Base-by-base conservation (phyloP, 2,329 filamentous ascomycete genomes). In the Ascochyta clinopodiicola region DNA sequence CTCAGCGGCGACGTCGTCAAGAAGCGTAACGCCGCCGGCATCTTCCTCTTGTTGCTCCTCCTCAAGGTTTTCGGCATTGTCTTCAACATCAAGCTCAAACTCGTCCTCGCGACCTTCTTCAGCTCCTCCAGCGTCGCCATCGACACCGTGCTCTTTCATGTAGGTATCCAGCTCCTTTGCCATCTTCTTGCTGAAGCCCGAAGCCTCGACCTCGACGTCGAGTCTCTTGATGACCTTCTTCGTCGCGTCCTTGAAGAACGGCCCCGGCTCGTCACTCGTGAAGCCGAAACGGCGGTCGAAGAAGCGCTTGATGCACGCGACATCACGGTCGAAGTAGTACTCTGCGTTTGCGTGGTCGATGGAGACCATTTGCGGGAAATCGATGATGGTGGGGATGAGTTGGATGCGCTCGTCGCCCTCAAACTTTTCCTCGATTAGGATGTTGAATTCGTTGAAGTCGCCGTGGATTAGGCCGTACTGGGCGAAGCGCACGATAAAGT, bases 381-480 rank as follows among this genome's bases (percentile, higher is more conserved):
- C 96, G 68, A 99, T 99, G 40, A 99, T 80, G 49, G 97, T 86
- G 0, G 95, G 95, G 6, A 86, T 86, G 24, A 96, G 79, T 31
- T 76, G 82, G 49, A 90, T 50, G 13, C 66, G 60, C 39, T 71
- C 72, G 13, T 72, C 67, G 24, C 54, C 59, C 17, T 67, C 61
- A 5, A 62, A 52, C 43, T 81, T 86, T 74, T 98, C 94, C 72
- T 95, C 92, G 73, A 99, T 88, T 31, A 99, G 81, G 61, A 99
- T 94, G 75, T 99, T 99, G 83, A 99, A 99, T 76, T 99, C 96
- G 80, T 99, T 99, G 80, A 96, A 99, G 74, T 99, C 95, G 59
- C 95, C 95, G 73, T 99, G 95, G 59, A 99, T 99, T 43, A 99
- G 80, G 6, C 95, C 95, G 64, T 93, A 87, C 59, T 86, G 86